Evolutionary conservation across 2,329 filamentous ascomycete genomes (phyloP).

Genomic region (Beauveria sp.): DNA sequence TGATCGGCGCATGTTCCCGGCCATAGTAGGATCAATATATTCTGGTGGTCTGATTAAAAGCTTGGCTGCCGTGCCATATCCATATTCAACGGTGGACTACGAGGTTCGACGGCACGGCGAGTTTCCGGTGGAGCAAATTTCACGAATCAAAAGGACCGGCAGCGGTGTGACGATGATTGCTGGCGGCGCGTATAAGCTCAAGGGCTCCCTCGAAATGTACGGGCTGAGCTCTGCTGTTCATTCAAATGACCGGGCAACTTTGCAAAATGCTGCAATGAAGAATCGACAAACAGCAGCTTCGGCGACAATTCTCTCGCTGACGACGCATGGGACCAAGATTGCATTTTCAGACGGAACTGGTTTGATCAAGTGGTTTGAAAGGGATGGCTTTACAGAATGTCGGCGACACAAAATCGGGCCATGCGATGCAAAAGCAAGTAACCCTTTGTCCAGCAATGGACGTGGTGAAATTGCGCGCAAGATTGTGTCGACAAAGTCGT

Average conservation of each 20-base stretch:
- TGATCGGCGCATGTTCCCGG: slow-evolving; percentile 77
- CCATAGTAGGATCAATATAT: slow-evolving; percentile 68
- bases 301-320: slow-evolving; percentile 74
- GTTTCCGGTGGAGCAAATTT: slow-evolving; percentile 47
- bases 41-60: slow-evolving; percentile 75
- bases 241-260: slow-evolving; percentile 19
- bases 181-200: slow-evolving; percentile 84
- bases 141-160: slow-evolving; percentile 41
- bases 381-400: slow-evolving; percentile 63
- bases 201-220: slow-evolving; percentile 86
- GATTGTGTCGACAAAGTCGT: slow-evolving; percentile 54
- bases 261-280: slow-evolving; percentile 48
- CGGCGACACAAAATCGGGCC: slow-evolving; percentile 48
- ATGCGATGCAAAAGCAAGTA: slow-evolving; percentile 39
- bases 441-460: slow-evolving; percentile 43
- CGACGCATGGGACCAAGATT: slow-evolving; percentile 72
- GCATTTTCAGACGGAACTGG: slow-evolving; percentile 81
- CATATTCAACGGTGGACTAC: slow-evolving; percentile 55
- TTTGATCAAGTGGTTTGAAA: slow-evolving; percentile 82
- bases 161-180: slow-evolving; percentile 65
- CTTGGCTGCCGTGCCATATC: slow-evolving; percentile 60
- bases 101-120: slow-evolving; percentile 49
- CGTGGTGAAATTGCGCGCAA: slow-evolving; percentile 73
- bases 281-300: slow-evolving; percentile 79
- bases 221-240: slow-evolving; percentile 37